Base-by-base conservation (phyloP, 768 basidiomycete species). In the Mycena galopus region DNA sequence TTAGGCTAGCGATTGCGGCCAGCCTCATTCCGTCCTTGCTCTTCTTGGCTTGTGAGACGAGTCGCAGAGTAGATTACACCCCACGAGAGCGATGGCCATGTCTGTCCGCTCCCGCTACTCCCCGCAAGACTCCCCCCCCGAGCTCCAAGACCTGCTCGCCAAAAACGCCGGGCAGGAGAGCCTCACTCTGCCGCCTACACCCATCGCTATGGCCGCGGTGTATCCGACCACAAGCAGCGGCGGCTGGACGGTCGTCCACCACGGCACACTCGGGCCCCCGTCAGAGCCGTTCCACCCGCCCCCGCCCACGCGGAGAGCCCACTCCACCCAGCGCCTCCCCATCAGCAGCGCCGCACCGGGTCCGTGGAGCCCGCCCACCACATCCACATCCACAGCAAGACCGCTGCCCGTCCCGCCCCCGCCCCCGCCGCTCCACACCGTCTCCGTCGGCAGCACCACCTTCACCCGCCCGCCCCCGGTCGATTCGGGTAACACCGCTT, bases 191-290 rank as follows among this genome's bases (percentile, higher is more conserved):
- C 62, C 47, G 2, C 51, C 30, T 14, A 51, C 60, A 1, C 39
- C 39, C 25, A 42, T 30, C n/a, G n/a, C n/a, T n/a, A n/a, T n/a
- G n/a, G n/a, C n/a, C n/a, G n/a, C n/a, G 5, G 16, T 74, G 4
- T 74, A 74, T 44, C 73, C 73, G 2, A 67, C 69, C 4, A 71
- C 73, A 2, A 37, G 56, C 32, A 44, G 21, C 17, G 67, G 35
- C 0, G 73, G 73, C 14, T 75, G 73, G 73, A 75, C 74, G 0
- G 74, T 75, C 35, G 65, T 75, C 2, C 74, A 75, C 65, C 74
- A 75, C 60, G 74, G 74, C 56, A 72, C 63, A 30, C 64, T 75
- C 23, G 71, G 70, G 35, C 71, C 70, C 21, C 58, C 74, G 8
- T 44, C 37, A n/a, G 63, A 67, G 29, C 62, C 69, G 7, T 62